Evolutionary conservation across 2,329 filamentous ascomycete genomes (phyloP).

Genomic region (Aspergillus sp.): DNA sequence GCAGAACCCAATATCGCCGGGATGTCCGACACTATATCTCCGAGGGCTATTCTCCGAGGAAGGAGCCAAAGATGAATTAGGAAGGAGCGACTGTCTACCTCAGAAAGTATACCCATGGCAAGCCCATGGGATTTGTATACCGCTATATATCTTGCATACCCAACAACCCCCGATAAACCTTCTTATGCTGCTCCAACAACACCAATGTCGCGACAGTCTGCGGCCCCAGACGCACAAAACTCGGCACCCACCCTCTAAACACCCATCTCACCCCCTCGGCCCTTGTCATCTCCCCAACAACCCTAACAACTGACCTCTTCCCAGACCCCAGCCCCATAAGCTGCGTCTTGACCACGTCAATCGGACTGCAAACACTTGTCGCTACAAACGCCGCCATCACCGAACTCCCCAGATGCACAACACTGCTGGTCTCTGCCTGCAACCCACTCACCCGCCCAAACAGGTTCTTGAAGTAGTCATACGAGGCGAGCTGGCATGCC

Average conservation of each 20-base stretch:
- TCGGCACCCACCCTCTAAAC: conserved; percentile 88
- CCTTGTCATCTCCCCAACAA: conserved; percentile 67
- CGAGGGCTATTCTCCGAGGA: too few relatives aligned
- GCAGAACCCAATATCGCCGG: too few relatives aligned
- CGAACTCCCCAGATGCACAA: conserved; percentile 75
- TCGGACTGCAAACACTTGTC: conserved; percentile 79
- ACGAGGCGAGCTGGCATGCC: conserved; percentile 76
- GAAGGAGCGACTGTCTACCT: too few relatives aligned
- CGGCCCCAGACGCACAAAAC: conserved; percentile 57
- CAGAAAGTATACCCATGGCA: too few relatives aligned
- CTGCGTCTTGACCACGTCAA: conserved; percentile 86
- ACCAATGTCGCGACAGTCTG: conserved; percentile 87
- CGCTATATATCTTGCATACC: background rate
- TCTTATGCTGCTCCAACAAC: conserved; percentile 84
- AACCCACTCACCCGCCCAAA: conserved; percentile 67
- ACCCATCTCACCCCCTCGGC: conserved; percentile 76
- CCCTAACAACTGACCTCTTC: conserved; percentile 49
- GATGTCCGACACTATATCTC: too few relatives aligned
- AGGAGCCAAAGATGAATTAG: too few relatives aligned
- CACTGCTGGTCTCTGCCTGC: conserved; percentile 59
- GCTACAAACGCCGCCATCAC: conserved; percentile 74
- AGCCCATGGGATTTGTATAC: too few relatives aligned
- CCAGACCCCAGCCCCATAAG: conserved; percentile 65
- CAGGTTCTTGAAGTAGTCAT: conserved; percentile 75
- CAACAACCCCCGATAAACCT: conserved; percentile 57